These are phyloP conservation scores for Fomitopsis schrenkii DNA, from an alignment of 1,284 basidiomycete genomes.

Conservation along the genomic window DNA sequence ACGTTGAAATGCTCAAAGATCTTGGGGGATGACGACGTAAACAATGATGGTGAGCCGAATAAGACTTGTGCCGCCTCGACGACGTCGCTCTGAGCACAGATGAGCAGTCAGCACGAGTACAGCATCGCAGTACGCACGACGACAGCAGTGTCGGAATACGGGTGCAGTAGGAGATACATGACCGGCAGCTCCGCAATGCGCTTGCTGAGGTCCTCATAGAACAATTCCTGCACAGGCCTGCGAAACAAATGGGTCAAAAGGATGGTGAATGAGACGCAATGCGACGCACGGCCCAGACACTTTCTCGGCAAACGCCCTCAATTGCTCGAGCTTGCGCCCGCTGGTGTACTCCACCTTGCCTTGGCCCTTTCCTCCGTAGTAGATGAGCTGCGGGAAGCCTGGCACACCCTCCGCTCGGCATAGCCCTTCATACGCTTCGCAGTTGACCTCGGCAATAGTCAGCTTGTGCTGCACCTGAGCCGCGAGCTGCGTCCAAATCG, in stretches of 20 bases:
- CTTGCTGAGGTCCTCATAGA: slow-evolving; percentile 50
- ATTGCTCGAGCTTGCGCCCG: slow-evolving; percentile 60
- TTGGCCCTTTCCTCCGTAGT: slow-evolving; percentile 45
- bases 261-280: neutral
- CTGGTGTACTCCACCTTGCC: slow-evolving; percentile 67
- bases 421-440: slow-evolving; percentile 65
- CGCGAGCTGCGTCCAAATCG: slow-evolving; percentile 75
- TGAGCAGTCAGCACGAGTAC: neutral
- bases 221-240: slow-evolving; percentile 40
- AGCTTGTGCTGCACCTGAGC: slow-evolving; percentile 62
- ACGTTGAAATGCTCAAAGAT: slow-evolving; percentile 53
- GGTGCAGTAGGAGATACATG: slow-evolving; percentile 73
- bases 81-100: slow-evolving; percentile 36
- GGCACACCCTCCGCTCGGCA: slow-evolving; percentile 64
- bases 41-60: slow-evolving; percentile 69
- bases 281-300: slow-evolving; percentile 31
- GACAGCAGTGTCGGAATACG: slow-evolving; percentile 35
- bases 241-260: neutral
- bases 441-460: slow-evolving; percentile 82
- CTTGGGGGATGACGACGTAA: slow-evolving; percentile 42
- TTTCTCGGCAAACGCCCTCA: slow-evolving; percentile 71
- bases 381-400: slow-evolving; percentile 80
- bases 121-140: slow-evolving; percentile 36
- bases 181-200: slow-evolving; percentile 56
- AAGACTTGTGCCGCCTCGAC: slow-evolving; percentile 50